These are phyloP conservation scores for Nannochloropsis salina DNA, from an alignment of 108 stramenopile genomes.

Conservation along the genomic window DNA sequence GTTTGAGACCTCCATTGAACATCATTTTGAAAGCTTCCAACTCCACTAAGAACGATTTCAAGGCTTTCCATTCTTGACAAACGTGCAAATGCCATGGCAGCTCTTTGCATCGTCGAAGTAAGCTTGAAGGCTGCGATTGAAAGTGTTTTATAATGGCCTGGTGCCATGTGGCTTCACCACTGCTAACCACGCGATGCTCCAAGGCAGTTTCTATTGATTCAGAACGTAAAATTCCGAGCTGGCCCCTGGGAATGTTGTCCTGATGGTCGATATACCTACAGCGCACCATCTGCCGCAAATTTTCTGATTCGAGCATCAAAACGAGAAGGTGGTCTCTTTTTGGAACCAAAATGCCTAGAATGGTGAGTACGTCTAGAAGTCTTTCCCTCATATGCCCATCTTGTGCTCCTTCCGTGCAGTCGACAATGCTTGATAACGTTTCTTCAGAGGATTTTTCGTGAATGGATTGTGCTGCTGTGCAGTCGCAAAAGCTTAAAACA, in stretches of 20 bases:
- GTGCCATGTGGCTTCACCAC: slow-evolving; percentile 32
- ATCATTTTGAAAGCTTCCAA: slow-evolving; percentile 60
- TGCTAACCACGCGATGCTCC: not conserved
- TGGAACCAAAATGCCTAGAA: slow-evolving; percentile 38
- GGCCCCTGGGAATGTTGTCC: not conserved
- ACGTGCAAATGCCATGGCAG: slow-evolving; percentile 68
- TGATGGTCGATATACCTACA: slow-evolving; percentile 44
- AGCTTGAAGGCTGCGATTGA: slow-evolving; percentile 35
- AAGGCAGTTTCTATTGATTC: not conserved
- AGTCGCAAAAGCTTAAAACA: not conserved
- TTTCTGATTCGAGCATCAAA: slow-evolving; percentile 53
- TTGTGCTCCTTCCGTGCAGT: not conserved
- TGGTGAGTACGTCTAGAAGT: slow-evolving; percentile 23
- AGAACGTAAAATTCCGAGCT: not conserved
- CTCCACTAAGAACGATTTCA: slow-evolving; percentile 58
- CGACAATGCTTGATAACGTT: not conserved
- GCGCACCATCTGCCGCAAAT: slow-evolving; percentile 52
- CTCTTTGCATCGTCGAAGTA: slow-evolving; percentile 63
- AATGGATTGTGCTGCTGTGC: not conserved
- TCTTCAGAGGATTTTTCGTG: too few species aligned
- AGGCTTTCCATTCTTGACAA: slow-evolving; percentile 55
- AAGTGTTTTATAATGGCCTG: slow-evolving; percentile 53
- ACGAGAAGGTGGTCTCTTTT: slow-evolving; percentile 36
- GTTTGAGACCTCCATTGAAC: slow-evolving; percentile 42
- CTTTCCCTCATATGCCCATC: not conserved